These are phyloP conservation scores for Achaetomium macrosporum DNA, from an alignment of 2,329 filamentous ascomycete species.

Conservation along the genomic window DNA sequence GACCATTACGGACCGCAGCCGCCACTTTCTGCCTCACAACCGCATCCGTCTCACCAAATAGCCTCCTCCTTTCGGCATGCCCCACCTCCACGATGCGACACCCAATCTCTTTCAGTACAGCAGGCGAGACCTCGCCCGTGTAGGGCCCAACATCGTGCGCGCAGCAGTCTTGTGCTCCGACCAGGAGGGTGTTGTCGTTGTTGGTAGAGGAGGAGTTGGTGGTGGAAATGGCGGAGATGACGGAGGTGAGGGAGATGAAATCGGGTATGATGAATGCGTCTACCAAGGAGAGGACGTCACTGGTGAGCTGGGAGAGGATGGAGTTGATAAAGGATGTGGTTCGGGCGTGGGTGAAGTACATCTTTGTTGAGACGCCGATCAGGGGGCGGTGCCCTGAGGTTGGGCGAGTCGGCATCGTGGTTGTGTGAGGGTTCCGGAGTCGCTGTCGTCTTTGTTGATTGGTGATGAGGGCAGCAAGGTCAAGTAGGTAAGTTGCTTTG, in stretches of 20 bases:
- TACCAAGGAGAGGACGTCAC: conserved; percentile 36
- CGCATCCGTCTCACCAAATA: conserved; percentile 71
- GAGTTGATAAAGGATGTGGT: conserved; percentile 52
- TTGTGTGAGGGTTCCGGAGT: no score
- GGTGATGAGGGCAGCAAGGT: no score
- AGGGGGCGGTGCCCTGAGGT: conserved; percentile 49
- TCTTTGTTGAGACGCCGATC: conserved; percentile 69
- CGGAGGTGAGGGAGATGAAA: conserved; percentile 60
- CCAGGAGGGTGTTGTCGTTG: conserved; percentile 42
- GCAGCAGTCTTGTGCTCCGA: conserved; percentile 73
- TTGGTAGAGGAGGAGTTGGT: conserved; percentile 26
- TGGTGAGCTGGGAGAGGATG: conserved; percentile 37
- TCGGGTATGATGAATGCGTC: conserved; percentile 76
- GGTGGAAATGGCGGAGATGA: conserved; percentile 43
- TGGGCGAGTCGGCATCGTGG: conserved; percentile 23
- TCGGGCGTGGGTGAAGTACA: conserved; percentile 67
- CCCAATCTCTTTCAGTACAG: conserved; percentile 60
- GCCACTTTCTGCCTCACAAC: conserved; percentile 62
- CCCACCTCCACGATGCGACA: conserved; percentile 71
- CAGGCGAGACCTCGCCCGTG: conserved; percentile 71
- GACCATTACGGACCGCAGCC: conserved; percentile 60
- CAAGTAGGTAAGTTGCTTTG: no score
- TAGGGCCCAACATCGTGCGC: conserved; percentile 65
- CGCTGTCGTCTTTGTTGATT: conserved; percentile 15
- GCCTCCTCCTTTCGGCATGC: conserved; percentile 68